Conservation (phyloP, 768 basidiomycete species). For the Podaxis rugospora region DNA sequence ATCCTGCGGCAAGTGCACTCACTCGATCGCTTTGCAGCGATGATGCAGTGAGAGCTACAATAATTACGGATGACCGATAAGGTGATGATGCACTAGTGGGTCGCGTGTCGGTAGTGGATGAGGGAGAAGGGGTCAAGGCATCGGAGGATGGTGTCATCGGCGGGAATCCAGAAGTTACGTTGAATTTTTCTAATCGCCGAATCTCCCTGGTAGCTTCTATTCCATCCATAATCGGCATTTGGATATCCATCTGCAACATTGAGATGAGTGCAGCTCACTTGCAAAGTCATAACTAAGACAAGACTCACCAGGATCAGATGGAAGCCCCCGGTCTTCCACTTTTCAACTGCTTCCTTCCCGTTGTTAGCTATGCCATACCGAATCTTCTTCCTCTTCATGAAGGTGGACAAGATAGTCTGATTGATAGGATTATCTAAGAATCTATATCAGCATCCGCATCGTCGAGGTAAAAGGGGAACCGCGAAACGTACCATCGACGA, state of each 20-base stretch:
- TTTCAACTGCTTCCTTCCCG: slow-evolving; percentile 92
- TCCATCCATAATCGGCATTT: slow-evolving; percentile 99
- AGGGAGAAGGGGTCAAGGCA: slow-evolving; percentile 26
- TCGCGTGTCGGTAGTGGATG: slow-evolving; percentile 34
- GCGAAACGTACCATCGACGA: slow-evolving; percentile 81
- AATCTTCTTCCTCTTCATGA: slow-evolving; percentile 94
- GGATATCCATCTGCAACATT: slow-evolving; percentile 89
- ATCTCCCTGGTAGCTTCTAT: slow-evolving; percentile 98
- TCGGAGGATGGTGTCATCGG: slow-evolving; percentile 68
- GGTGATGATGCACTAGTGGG: slow-evolving; percentile 47
- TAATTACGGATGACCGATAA: slow-evolving; percentile 92
- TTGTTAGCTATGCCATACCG: slow-evolving; percentile 93
- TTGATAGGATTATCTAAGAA: slow-evolving; percentile 93
- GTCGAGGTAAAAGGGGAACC: not conserved
- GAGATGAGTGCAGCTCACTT: slow-evolving; percentile 14
- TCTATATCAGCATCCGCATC: slow-evolving; percentile 12
- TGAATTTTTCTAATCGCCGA: slow-evolving; percentile 71
- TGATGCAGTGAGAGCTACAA: slow-evolving; percentile 97
- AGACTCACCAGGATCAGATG: slow-evolving; percentile 87
- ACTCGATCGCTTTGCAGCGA: slow-evolving; percentile 94
- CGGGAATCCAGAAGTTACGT: slow-evolving; percentile 61
- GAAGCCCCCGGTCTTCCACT: slow-evolving; percentile 90
- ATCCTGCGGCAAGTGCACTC: slow-evolving; percentile 94
- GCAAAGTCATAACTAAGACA: not conserved
- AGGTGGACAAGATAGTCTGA: slow-evolving; percentile 94